phyloP scores from a whole-genome alignment of 352 stramenopile genomes.

The Globisporangium viniferum region DNA sequence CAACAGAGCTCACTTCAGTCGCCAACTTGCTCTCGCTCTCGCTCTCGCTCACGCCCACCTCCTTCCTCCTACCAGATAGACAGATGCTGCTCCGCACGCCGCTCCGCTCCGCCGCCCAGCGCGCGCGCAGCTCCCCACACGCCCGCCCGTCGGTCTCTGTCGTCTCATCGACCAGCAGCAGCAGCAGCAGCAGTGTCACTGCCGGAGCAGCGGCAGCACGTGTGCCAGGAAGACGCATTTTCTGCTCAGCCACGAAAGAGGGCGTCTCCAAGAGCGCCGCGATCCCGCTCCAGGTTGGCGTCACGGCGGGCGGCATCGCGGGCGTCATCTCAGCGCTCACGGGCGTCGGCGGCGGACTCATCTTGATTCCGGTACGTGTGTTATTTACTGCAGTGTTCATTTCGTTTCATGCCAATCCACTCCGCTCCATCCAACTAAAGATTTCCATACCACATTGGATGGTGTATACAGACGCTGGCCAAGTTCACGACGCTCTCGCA shows the following conservation, averaged over 20 bases:
- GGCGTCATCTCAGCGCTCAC: slow-evolving; percentile 77
- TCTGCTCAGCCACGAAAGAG: slow-evolving; percentile 48
- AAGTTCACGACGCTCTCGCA: slow-evolving; percentile 78
- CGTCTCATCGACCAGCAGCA: slow-evolving; percentile 1
- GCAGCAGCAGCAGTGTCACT: not conserved
- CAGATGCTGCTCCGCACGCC: slow-evolving; percentile 4
- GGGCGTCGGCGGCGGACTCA: slow-evolving; percentile 75
- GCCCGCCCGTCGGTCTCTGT: slow-evolving; percentile 6
- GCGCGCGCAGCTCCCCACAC: not conserved
- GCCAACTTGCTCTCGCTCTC: not conserved
- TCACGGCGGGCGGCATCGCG: slow-evolving; percentile 52
- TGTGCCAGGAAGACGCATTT: slow-evolving; percentile 27
- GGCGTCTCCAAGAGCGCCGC: slow-evolving; percentile 23
- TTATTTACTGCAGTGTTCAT: not conserved
- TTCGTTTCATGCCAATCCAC: not conserved
- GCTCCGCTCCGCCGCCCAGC: not conserved
- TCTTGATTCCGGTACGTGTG: slow-evolving; percentile 70
- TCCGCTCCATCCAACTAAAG: not conserved
- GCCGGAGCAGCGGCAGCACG: slow-evolving; percentile 13
- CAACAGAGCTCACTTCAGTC: not conserved
- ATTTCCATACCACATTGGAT: not conserved
- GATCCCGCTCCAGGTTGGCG: slow-evolving; percentile 45
- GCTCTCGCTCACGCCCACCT: not conserved
- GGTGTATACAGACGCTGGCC: slow-evolving; percentile 49
- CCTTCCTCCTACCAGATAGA: not conserved